These are phyloP conservation scores for Fragaria vesca DNA, from an alignment of 306 rosid genomes.

Conservation along the genomic window DNA sequence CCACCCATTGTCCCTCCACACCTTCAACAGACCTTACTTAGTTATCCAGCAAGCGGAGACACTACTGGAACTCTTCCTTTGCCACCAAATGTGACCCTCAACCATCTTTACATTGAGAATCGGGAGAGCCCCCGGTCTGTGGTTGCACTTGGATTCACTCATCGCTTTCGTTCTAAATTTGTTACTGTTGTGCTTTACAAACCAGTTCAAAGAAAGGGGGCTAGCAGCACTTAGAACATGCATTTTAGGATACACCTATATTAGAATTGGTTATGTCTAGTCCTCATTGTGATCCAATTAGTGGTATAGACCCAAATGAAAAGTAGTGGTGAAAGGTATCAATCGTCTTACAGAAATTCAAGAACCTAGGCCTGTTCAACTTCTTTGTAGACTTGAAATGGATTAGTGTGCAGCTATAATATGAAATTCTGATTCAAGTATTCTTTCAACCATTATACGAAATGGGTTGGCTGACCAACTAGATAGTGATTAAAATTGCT, in stretches of 20 bases:
- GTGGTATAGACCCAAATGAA: conserved; percentile 12
- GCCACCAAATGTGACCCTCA: conserved; percentile 66
- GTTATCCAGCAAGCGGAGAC: conserved; percentile 55
- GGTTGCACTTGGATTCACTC: conserved; percentile 86
- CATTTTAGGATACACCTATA: conserved; percentile 12
- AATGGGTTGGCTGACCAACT: background rate
- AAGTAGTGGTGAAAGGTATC: conserved; percentile 16
- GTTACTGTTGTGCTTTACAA: conserved; percentile 96
- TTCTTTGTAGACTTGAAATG: conserved; percentile 11
- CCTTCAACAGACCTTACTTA: conserved; percentile 61
- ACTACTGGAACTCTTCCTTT: conserved; percentile 50
- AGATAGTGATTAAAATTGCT: background rate
- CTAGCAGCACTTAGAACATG: conserved; percentile 18
- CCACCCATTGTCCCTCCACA: conserved; percentile 84
- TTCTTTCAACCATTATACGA: conserved; percentile 17
- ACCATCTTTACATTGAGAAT: conserved; percentile 92
- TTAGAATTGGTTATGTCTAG: conserved; percentile 18
- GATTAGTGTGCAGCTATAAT: background rate
- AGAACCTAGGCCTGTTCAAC: conserved; percentile 9
- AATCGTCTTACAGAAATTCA: conserved; percentile 8
- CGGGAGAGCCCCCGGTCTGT: conserved; percentile 78
- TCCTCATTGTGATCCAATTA: conserved; percentile 10
- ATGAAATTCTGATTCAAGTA: conserved; percentile 6
- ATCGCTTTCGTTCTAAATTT: conserved; percentile 79
- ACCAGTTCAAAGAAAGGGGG: conserved; percentile 78